Evolutionary conservation across 768 basidiomycete genomes (phyloP).

Genomic region (Termitomyces sp.): DNA sequence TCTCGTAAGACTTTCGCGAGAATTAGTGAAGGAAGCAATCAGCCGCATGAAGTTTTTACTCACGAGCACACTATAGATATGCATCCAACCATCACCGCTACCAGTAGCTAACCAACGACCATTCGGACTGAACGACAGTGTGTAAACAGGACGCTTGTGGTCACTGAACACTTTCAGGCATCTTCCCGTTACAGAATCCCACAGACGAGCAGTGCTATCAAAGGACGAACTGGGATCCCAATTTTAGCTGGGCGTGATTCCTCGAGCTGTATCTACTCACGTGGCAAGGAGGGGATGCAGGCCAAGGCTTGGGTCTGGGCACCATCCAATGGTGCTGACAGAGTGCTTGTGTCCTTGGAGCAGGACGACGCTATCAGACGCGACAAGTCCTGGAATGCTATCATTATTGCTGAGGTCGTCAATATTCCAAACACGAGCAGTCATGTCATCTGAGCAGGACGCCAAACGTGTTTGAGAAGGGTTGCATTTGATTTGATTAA

Average conservation of each 20-base stretch:
- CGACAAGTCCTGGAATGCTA: constrained; percentile 35
- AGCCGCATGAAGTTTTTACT: constrained; percentile 13
- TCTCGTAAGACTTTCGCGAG: constrained; percentile 34
- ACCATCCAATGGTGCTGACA: constrained; percentile 68
- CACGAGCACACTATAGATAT: constrained; percentile 68
- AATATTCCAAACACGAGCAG: constrained; percentile 73
- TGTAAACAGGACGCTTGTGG: constrained; percentile 68
- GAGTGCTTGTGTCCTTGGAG: constrained; percentile 62
- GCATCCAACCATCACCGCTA: constrained; percentile 71
- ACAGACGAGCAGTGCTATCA: constrained; percentile 74
- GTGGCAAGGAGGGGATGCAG: constrained; percentile 65
- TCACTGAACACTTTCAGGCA: constrained; percentile 70
- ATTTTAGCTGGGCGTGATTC: background rate
- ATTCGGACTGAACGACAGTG: constrained; percentile 70
- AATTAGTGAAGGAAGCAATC: background rate
- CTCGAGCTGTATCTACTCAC: constrained; percentile 32
- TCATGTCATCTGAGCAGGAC: constrained; percentile 79
- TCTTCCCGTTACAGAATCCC: constrained; percentile 75
- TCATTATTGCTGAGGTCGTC: constrained; percentile 32
- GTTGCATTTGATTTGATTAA: constrained; percentile 75
- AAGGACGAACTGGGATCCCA: constrained; percentile 58
- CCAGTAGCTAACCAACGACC: constrained; percentile 72
- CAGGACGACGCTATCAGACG: constrained; percentile 32
- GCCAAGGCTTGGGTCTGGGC: constrained; percentile 42
- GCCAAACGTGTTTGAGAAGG: constrained; percentile 61